These are phyloP conservation scores for Acrasis kona DNA, from an alignment of 78 protist genomes.

Conservation along the genomic window DNA sequence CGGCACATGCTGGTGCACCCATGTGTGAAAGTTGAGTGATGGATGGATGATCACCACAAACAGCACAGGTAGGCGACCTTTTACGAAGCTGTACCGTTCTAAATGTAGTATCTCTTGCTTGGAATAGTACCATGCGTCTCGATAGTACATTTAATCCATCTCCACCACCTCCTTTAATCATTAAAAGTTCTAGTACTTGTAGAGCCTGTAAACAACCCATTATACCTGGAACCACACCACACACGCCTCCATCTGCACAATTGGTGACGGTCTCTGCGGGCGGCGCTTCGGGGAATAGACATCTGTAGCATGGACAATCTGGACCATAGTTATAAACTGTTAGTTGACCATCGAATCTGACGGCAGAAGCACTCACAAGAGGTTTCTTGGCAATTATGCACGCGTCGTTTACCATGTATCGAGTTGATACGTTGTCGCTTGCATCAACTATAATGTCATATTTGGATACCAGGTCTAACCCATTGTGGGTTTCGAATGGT, in stretches of 20 bases:
- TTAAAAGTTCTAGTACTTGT: slow-evolving; percentile 51
- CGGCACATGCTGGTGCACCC: too few species aligned
- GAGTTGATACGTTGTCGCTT: slow-evolving; percentile 59
- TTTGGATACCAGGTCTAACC: slow-evolving; percentile 22
- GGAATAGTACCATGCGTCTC: slow-evolving; percentile 31
- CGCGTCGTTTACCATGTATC: slow-evolving; percentile 49
- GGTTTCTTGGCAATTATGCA: slow-evolving; percentile 50
- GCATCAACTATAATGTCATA: slow-evolving; percentile 74
- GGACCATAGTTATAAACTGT: slow-evolving; percentile 19
- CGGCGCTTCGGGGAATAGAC: slow-evolving; percentile 76
- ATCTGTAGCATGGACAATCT: slow-evolving; percentile 78
- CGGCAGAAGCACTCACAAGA: slow-evolving; percentile 70
- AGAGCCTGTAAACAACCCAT: slow-evolving; percentile 79
- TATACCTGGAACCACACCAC: slow-evolving; percentile 71
- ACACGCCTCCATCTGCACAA: slow-evolving; percentile 73
- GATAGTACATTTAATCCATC: background rate
- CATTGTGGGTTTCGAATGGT: slow-evolving; percentile 40
- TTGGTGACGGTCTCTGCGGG: slow-evolving; percentile 58
- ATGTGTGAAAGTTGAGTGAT: slow-evolving; percentile 11
- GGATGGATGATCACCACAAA: slow-evolving; percentile 23
- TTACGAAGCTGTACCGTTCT: background rate
- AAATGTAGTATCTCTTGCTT: background rate
- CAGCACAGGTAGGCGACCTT: background rate
- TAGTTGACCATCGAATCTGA: slow-evolving; percentile 77
- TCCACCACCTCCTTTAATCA: background rate